Conservation (phyloP, 805 yeast genomes). For the Lipomyces yamadae region DNA sequence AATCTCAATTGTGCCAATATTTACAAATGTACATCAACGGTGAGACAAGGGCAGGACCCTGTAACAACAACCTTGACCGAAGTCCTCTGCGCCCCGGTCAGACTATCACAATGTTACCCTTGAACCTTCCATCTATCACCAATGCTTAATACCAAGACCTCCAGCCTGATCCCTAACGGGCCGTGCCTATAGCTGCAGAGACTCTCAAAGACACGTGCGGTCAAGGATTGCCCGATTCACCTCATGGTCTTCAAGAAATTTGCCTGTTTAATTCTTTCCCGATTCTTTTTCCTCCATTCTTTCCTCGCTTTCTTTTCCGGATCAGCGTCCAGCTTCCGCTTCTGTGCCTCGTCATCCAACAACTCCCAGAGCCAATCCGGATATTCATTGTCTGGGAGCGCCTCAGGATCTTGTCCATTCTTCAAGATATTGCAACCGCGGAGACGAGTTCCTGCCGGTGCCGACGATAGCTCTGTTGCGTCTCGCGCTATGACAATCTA, state of each 20-base stretch:
- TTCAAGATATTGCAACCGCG: slow-evolving; percentile 78
- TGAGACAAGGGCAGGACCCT: background rate
- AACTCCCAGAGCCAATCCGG: slow-evolving; percentile 95
- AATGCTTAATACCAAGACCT: background rate
- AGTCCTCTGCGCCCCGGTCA: background rate
- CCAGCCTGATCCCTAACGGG: background rate
- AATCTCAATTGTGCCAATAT: background rate
- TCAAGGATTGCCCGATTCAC: slow-evolving; percentile 5
- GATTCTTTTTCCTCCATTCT: slow-evolving; percentile 68
- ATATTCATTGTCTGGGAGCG: slow-evolving; percentile 83
- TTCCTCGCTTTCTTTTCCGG: slow-evolving; percentile 73
- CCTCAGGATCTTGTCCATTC: slow-evolving; percentile 84
- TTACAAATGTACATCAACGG: background rate
- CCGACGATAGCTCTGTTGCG: slow-evolving; percentile 7
- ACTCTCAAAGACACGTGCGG: background rate
- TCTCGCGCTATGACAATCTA: background rate
- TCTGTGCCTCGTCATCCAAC: slow-evolving; percentile 68
- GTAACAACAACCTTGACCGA: background rate
- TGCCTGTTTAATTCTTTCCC: slow-evolving; percentile 71
- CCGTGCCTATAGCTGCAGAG: too few species aligned
- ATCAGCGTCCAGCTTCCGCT: slow-evolving; percentile 59
- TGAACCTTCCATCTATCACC: background rate
- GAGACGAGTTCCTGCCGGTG: slow-evolving; percentile 53
- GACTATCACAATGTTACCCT: background rate
- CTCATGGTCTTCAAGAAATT: slow-evolving; percentile 67